Base-by-base conservation (phyloP, 2,329 filamentous ascomycete species). In the Cercospora sp. region DNA sequence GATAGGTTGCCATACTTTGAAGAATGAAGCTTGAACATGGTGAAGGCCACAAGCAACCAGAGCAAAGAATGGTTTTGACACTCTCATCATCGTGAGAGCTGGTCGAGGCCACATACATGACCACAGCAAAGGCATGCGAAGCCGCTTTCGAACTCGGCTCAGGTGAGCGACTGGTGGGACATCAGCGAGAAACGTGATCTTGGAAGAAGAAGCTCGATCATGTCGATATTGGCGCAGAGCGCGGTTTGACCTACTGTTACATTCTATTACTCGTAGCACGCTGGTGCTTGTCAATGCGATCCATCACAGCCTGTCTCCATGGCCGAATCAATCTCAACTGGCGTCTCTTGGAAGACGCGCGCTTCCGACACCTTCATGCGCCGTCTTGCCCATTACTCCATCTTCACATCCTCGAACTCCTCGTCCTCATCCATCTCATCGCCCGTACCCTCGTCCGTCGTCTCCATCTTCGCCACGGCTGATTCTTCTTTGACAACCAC, bases 401-500 rank as follows among this genome's bases (percentile, higher is more conserved):
- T 60, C 58, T 72, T 71, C 71, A 78, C 77, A 69, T 79, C 77
- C 71, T 80, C 77, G 65, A 87, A 86, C 51, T 87, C 84, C 5
- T 79, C 82, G 55, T 81, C 82, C 18, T 86, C 89, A 12, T 78
- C 83, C 63, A 69, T 80, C 61, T 81, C 81, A 16, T 76, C 77
- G 5, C 73, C 74, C 5, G 70, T 72, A 1, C 69, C 73, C 8
- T 77, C 79, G 18, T 82, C 81, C 10, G 79, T 81, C 64, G 82
- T 83, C 12, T 80, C 78, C 13, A 73, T 72, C 63, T 72, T 67
- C 69, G 77, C 69, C 30, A 75, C 74, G 3, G 79, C 83, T 55
- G 82, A 78, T 69, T 84, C 84, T 71, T 86, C 83, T 69, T 84
- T 89, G 63, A 84, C 82, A 28, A 69, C 82, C 26, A 79, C 77